Percentiles rank a stretch among this genome's conserved stretches.
Evolutionary conservation across 495 filamentous ascomycete genomes (phyloP).

Genomic region (Sordaria brevicollis): DNA sequence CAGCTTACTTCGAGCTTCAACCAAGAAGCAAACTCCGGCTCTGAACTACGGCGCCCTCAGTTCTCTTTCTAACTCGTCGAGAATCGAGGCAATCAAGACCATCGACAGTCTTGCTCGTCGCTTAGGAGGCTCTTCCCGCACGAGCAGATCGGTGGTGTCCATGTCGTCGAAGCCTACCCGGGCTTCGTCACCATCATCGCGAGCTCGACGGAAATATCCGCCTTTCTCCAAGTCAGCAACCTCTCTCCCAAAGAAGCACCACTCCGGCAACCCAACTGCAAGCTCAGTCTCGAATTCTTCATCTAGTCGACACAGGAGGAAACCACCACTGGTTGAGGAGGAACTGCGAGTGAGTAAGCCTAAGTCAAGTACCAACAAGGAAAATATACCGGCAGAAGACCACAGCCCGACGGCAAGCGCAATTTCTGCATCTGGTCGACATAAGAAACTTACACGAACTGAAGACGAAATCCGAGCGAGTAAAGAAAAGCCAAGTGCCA

Average conservation of each 20-base stretch:
- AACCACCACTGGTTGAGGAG: not conserved
- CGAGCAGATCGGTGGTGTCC: conserved; percentile 4
- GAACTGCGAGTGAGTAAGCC: not conserved
- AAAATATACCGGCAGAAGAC: not conserved
- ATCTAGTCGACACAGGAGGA: conserved; percentile 8
- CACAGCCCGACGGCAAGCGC: not conserved
- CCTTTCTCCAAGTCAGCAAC: not conserved
- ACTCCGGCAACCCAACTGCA: not conserved
- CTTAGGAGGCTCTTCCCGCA: conserved; percentile 11
- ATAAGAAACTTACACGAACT: not conserved
- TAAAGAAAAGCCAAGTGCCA: too few species aligned
- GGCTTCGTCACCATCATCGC: not conserved
- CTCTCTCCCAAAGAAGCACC: not conserved
- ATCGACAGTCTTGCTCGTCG: conserved; percentile 25
- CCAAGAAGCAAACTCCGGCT: conserved; percentile 9
- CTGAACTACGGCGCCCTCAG: conserved; percentile 27
- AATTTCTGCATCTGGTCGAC: not conserved
- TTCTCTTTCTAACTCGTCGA: conserved; percentile 24
- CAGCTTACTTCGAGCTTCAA: conserved; percentile 14
- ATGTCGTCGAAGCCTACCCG: conserved; percentile 3
- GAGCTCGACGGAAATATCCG: not conserved
- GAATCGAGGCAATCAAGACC: conserved; percentile 21
- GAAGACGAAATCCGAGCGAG: too few species aligned
- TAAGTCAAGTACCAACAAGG: not conserved
- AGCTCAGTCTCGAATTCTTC: not conserved